A percentile compares a stretch with the other conserved stretches of the same genome.
Conservation (phyloP, 208 protist species). For the Acanthamoeba healyi region DNA sequence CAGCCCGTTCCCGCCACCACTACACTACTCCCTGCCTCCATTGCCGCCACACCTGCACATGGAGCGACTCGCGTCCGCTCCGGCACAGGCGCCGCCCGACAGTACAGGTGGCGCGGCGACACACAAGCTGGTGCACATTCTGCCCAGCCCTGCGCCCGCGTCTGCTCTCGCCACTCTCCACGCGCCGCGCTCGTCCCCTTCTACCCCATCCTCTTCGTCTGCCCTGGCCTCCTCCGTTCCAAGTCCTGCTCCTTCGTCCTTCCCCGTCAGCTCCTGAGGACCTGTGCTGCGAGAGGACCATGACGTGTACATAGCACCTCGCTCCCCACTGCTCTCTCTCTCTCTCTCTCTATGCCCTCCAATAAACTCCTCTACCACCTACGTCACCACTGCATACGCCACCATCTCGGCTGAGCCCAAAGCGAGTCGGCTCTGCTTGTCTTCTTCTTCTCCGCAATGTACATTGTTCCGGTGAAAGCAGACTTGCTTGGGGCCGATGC, state of each 20-base stretch:
- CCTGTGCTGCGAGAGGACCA: not conserved
- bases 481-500: no score
- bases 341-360: not conserved
- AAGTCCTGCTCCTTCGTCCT: not conserved
- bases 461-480: no score
- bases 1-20: not conserved
- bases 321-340: no score
- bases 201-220: not conserved
- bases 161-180: not conserved
- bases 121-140: not conserved
- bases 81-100: not conserved
- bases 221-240: not conserved
- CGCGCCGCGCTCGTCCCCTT: not conserved
- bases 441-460: no score
- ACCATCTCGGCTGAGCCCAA: no score
- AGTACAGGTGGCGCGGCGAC: not conserved
- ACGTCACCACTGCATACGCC: no score
- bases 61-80: not conserved
- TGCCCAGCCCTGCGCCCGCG: not conserved
- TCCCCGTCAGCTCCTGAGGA: constrained; percentile 6
- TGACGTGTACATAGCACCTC: not conserved
- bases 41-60: not conserved
- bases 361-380: no score
- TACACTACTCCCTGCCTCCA: not conserved
- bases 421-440: no score